These are phyloP conservation scores for Cornus controversa DNA, from an alignment of 148 eudicot species.

Conservation along the genomic window DNA sequence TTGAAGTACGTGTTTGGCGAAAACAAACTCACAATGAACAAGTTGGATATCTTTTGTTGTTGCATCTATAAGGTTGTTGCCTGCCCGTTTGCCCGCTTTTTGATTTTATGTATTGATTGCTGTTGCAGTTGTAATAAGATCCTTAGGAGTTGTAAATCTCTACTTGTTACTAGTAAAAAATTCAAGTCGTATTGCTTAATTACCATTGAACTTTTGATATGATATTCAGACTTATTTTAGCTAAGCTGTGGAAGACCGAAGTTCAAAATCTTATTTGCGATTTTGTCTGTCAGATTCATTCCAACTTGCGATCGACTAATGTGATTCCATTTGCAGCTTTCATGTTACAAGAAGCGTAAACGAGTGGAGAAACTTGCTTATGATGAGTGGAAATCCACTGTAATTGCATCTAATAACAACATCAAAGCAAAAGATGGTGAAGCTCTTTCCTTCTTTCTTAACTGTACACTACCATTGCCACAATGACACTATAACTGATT, in stretches of 20 bases:
- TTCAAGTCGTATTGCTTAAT: not conserved
- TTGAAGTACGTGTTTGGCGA: no score
- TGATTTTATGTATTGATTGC: no score
- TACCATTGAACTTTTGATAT: not conserved
- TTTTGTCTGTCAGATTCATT: not conserved
- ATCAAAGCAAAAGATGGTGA: slow-evolving; percentile 41
- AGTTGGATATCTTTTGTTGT: no score
- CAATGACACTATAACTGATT: not conserved
- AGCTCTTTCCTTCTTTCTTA: slow-evolving; percentile 2
- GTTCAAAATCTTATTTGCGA: not conserved
- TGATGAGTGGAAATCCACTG: slow-evolving; percentile 86
- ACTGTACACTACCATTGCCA: not conserved
- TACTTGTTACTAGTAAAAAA: not conserved
- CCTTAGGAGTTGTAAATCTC: not conserved
- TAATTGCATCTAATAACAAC: slow-evolving; percentile 48
- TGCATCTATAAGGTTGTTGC: not conserved
- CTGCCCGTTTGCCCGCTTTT: not conserved
- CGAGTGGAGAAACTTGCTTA: slow-evolving; percentile 53
- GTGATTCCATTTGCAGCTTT: slow-evolving; percentile 42
- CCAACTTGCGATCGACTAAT: not conserved
- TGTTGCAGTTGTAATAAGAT: not conserved
- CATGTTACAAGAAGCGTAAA: slow-evolving; percentile 77
- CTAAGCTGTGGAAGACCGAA: not conserved
- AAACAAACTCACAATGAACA: no score
- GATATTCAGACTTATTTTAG: not conserved